These are phyloP conservation scores for Coniochaeta ligniaria DNA, from an alignment of 2,329 filamentous ascomycete species.

Conservation along the genomic window DNA sequence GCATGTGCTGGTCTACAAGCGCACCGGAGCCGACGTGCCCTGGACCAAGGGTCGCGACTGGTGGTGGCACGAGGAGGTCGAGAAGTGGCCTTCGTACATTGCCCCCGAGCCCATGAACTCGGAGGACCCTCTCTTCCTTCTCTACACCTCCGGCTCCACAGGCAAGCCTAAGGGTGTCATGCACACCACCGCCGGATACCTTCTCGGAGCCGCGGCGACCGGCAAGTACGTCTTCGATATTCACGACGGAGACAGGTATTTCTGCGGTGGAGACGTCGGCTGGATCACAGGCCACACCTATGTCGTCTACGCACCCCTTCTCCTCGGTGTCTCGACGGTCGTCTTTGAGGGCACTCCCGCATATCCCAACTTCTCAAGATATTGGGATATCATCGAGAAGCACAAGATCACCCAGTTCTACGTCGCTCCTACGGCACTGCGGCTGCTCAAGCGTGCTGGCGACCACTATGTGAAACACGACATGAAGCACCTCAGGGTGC, in stretches of 20 bases:
- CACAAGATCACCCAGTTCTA: slow-evolving; percentile 97
- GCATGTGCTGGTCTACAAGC: slow-evolving; percentile 86
- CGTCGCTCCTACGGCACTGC: slow-evolving; percentile 88
- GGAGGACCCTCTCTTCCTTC: slow-evolving; percentile 92
- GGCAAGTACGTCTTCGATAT: slow-evolving; percentile 99
- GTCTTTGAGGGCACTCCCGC: slow-evolving; percentile 97
- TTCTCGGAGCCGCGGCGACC: slow-evolving; percentile 87
- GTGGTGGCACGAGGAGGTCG: slow-evolving; percentile 99
- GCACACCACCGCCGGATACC: slow-evolving; percentile 93
- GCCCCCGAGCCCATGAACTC: slow-evolving; percentile 83
- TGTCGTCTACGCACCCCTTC: slow-evolving; percentile 89
- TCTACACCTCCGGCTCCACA: slow-evolving; percentile 96
- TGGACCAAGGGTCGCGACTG: slow-evolving; percentile 83
- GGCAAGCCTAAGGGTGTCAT: slow-evolving; percentile 98
- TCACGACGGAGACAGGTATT: slow-evolving; percentile 87
- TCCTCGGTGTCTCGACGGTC: slow-evolving; percentile 88
- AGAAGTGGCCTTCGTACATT: slow-evolving; percentile 93
- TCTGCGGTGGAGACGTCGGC: slow-evolving; percentile 96
- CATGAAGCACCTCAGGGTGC: slow-evolving; percentile 82
- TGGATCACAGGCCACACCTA: slow-evolving; percentile 99
- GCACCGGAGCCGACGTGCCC: slow-evolving; percentile 87
- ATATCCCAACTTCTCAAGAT: slow-evolving; percentile 95
- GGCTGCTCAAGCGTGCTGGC: slow-evolving; percentile 90
- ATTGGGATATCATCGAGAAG: slow-evolving; percentile 98
- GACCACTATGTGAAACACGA: slow-evolving; percentile 84